Conservation (phyloP, 2,329 filamentous ascomycete genomes). For the Coniosporium tulheliwenetii region DNA sequence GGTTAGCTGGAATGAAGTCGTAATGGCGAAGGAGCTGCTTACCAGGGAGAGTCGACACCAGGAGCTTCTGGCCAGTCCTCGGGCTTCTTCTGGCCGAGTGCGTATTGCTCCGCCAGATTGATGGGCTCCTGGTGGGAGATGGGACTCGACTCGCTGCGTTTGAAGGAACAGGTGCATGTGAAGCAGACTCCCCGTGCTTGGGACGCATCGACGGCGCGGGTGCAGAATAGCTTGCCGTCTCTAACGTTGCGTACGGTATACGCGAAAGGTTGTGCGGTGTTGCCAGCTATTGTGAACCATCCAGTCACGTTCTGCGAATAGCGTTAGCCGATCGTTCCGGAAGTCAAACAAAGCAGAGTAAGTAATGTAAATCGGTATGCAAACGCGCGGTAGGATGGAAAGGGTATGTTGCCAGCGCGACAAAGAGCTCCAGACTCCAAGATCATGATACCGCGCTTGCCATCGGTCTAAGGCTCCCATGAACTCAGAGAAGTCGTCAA, state of each 20-base stretch:
- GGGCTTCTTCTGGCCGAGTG: slow-evolving; percentile 16
- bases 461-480: not conserved
- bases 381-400: slow-evolving; percentile 1
- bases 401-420: not conserved
- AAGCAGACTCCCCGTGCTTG: slow-evolving; percentile 34
- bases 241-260: slow-evolving; percentile 35
- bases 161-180: slow-evolving; percentile 37
- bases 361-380: not conserved
- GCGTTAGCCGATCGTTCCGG: not conserved
- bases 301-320: slow-evolving; percentile 33
- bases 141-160: slow-evolving; percentile 22
- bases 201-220: slow-evolving; percentile 34
- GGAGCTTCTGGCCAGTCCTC: slow-evolving; percentile 16
- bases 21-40: slow-evolving; percentile 10
- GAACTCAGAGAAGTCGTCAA: not conserved
- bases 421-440: not conserved
- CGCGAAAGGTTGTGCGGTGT: slow-evolving; percentile 30
- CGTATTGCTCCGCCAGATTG: slow-evolving; percentile 19
- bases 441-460: not conserved
- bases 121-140: slow-evolving; percentile 18
- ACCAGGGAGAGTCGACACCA: slow-evolving; percentile 19
- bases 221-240: slow-evolving; percentile 36
- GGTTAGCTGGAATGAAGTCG: too few species aligned
- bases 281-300: slow-evolving; percentile 34
- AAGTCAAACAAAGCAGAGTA: not conserved